A percentile compares a stretch with the other conserved stretches of the same genome.
phyloP scores from a whole-genome alignment of 192 early-diverging fungal genomes.

The Linnemannia zychae region DNA sequence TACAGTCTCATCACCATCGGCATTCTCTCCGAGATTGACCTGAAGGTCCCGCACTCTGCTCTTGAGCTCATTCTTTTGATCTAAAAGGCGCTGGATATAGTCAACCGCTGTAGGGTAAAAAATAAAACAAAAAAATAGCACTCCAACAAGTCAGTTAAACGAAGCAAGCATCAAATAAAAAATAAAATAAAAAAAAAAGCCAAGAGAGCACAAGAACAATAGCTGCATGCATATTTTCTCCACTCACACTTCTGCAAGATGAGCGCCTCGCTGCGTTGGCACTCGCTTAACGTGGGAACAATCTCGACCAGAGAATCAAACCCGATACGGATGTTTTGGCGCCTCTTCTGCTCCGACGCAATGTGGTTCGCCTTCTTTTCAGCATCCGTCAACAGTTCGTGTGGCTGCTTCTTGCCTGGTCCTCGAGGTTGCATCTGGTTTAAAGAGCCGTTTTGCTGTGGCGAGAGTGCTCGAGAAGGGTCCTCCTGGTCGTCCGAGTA shows the following conservation, averaged over 20 bases:
- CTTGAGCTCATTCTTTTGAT: slow-evolving; percentile 72
- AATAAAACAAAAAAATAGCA: slow-evolving; percentile 4
- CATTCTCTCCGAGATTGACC: slow-evolving; percentile 62
- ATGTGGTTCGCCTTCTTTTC: slow-evolving; percentile 97
- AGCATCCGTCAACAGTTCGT: slow-evolving; percentile 88
- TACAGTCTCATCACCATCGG: slow-evolving; percentile 50
- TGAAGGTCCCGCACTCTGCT: slow-evolving; percentile 65
- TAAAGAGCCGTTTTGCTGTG: slow-evolving; percentile 11
- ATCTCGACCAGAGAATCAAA: slow-evolving; percentile 92
- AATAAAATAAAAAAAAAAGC: background rate
- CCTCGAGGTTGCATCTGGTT: slow-evolving; percentile 13
- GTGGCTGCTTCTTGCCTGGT: slow-evolving; percentile 57
- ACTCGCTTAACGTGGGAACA: slow-evolving; percentile 85
- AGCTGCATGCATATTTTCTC: background rate
- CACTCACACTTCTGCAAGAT: slow-evolving; percentile 83
- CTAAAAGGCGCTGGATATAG: slow-evolving; percentile 78
- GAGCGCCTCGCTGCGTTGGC: slow-evolving; percentile 87
- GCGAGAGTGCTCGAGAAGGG: slow-evolving; percentile 14
- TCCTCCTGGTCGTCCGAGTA: slow-evolving; percentile 4
- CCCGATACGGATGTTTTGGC: slow-evolving; percentile 91
- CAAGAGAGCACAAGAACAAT: background rate
- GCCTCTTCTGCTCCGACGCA: slow-evolving; percentile 92
- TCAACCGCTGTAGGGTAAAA: slow-evolving; percentile 71
- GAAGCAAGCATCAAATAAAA: background rate
- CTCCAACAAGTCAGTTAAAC: background rate